Percentiles rank a stretch among this genome's conserved stretches.
Evolutionary conservation across 495 filamentous ascomycete species (phyloP).

Genomic region (Penicillium cosmopolitanum): DNA sequence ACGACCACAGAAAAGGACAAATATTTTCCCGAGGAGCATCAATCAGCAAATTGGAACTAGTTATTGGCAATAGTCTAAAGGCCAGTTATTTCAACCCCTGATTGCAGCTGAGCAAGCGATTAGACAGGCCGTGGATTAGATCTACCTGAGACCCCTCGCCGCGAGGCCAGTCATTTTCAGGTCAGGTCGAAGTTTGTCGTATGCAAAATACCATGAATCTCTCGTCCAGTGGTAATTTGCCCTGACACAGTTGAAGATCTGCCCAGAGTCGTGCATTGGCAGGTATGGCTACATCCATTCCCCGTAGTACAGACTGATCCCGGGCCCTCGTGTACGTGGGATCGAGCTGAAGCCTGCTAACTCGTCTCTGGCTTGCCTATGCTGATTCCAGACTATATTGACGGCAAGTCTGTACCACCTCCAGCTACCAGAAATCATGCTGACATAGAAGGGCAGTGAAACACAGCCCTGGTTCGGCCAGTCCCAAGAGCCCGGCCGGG

Average conservation of each 20-base stretch:
- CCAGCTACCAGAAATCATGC: background rate
- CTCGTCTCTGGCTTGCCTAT: too few relatives aligned
- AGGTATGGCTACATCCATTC: too few relatives aligned
- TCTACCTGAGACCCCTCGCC: background rate
- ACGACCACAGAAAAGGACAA: background rate
- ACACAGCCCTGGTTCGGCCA: background rate
- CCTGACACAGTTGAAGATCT: too few relatives aligned
- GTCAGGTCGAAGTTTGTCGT: too few relatives aligned
- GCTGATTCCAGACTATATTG: too few relatives aligned
- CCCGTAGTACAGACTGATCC: too few relatives aligned
- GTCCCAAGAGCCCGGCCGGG: background rate
- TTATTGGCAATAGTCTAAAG: background rate
- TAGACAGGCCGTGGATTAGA: background rate
- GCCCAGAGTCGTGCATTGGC: too few relatives aligned
- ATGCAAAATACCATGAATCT: too few relatives aligned
- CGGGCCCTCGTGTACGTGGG: too few relatives aligned
- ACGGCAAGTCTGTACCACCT: background rate
- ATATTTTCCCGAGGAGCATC: background rate
- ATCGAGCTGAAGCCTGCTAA: too few relatives aligned
- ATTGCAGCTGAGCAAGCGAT: background rate
- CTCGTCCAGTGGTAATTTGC: too few relatives aligned
- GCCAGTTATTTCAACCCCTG: background rate
- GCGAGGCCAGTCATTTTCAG: background rate
- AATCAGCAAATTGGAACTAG: background rate
- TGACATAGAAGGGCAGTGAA: background rate